Conservation (phyloP, 225 moss, liverwort and hornwort species). For the Bryum argenteum region DNA sequence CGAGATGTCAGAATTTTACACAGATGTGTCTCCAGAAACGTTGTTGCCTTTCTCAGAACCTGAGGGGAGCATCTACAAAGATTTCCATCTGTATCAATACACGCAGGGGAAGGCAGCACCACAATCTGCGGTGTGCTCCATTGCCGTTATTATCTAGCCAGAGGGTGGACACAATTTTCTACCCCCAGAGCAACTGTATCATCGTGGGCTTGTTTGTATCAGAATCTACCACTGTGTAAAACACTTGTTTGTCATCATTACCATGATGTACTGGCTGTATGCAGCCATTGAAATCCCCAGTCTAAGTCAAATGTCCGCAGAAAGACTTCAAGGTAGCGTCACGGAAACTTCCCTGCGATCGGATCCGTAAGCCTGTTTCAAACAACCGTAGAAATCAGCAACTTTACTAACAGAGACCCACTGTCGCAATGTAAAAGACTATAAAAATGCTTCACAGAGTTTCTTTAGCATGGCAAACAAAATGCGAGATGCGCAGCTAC, state of each 20-base stretch:
- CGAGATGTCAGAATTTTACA: not conserved
- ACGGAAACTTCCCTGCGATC: constrained; percentile 72
- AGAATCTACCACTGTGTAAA: constrained; percentile 22
- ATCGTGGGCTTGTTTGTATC: constrained; percentile 4
- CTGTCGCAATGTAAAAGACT: not conserved
- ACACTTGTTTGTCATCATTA: constrained; percentile 34
- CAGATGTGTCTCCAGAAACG: constrained; percentile 15
- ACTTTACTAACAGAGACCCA: not conserved
- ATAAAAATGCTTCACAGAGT: not conserved
- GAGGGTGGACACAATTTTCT: constrained; percentile 17
- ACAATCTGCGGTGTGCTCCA: constrained; percentile 20
- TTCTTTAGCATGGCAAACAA: not conserved
- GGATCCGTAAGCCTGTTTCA: constrained; percentile 65
- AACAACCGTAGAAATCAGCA: constrained; percentile 13
- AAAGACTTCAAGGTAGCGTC: constrained; percentile 56
- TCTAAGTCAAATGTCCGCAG: constrained; percentile 7
- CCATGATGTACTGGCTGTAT: constrained; percentile 24
- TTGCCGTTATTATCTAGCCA: constrained; percentile 34
- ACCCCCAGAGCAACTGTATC: constrained; percentile 12
- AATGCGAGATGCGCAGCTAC: constrained; percentile 27
- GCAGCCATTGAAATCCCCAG: constrained; percentile 18
- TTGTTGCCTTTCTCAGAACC: constrained; percentile 22
- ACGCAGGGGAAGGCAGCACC: constrained; percentile 23
- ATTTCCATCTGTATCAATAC: constrained; percentile 21
- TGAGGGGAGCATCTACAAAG: constrained; percentile 6